Evolutionary conservation across 345 rosid species (phyloP), one percentile per base, ranked within the genome.

Genomic region (Ailanthus altissimus): DNA sequence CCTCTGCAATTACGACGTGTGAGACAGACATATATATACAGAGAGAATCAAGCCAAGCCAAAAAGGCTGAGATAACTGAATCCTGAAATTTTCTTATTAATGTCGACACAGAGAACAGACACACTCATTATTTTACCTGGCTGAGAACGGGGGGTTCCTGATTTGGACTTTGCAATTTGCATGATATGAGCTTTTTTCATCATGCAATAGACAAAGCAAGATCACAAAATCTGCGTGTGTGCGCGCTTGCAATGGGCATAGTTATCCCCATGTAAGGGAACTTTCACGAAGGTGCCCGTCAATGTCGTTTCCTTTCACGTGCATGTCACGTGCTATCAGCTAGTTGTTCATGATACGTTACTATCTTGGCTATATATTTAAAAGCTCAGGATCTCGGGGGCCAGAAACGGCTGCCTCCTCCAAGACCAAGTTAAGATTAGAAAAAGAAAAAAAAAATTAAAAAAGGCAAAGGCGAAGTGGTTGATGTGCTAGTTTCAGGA

Each of bases 241-340:
- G 51, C 25, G 73, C 43, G 60, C 45, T 8, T 40, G 49, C 73
- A 28, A 14, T 9, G 58, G 67, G 74, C 83, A 78, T 47, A 32
- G 38, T 50, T 64, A 40, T 76, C 54, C 36, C 64, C 20, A 43
- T 47, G 82, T 56, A 45, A 75, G 18, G 72, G 47, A 72, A 54
- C 65, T 75, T 71, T 83, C 77, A 67, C 54, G n/a, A 4, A n/a
- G 57, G 56, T 23, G 64, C 11, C 64, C 20, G 13, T 79, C 38
- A 25, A 13, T 64, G 78, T 25, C 83, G n/a, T 63, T 61, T 28
- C 75, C 3, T 8, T 47, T 70, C 86, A 81, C 66, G 78, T 75
- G 80, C 40, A 16, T 51, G 59, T 80, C 83, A 77, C 79, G 68
- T 80, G 81, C 59, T 36, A 32, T 56, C 76, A 25, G 62, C 82